phyloP scores from a whole-genome alignment of 73 alveolate species.

The Tetrahymena malaccensis region DNA sequence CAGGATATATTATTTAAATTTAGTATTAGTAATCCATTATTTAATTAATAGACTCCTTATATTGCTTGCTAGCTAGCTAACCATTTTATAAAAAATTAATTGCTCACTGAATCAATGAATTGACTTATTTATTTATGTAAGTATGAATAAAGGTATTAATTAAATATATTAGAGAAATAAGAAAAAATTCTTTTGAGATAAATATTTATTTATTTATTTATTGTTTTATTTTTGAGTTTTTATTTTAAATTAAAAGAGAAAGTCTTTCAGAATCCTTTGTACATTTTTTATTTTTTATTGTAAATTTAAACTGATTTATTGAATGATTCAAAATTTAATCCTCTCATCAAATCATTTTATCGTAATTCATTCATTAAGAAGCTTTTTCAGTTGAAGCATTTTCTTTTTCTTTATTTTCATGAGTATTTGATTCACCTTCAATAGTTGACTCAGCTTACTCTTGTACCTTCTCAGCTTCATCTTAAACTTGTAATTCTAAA shows the following conservation, averaged over 20 bases:
- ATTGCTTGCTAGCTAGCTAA: not conserved
- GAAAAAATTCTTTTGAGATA: not conserved
- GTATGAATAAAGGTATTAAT: not conserved
- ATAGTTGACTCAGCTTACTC: not conserved
- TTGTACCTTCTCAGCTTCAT: constrained; percentile 8
- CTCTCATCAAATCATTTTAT: not conserved
- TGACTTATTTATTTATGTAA: too few relatives aligned
- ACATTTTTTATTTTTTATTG: not conserved
- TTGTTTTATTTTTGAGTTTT: not conserved
- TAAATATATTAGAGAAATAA: not conserved
- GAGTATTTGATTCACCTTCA: not conserved
- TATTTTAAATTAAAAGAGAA: not conserved
- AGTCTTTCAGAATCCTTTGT: not conserved
- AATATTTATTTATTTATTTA: not conserved
- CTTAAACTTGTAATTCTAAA: constrained; percentile 42
- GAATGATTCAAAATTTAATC: not conserved
- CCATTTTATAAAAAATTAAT: too few relatives aligned
- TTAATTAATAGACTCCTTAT: not conserved
- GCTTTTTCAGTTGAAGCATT: not conserved
- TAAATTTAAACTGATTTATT: not conserved
- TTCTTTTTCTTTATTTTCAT: not conserved
- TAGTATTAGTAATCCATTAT: not conserved
- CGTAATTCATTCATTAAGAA: not conserved
- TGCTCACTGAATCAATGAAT: not conserved
- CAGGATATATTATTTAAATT: not conserved